These are phyloP conservation scores for Sodiomyces alkalinus DNA, from an alignment of 2,329 filamentous ascomycete species.

Conservation along the genomic window DNA sequence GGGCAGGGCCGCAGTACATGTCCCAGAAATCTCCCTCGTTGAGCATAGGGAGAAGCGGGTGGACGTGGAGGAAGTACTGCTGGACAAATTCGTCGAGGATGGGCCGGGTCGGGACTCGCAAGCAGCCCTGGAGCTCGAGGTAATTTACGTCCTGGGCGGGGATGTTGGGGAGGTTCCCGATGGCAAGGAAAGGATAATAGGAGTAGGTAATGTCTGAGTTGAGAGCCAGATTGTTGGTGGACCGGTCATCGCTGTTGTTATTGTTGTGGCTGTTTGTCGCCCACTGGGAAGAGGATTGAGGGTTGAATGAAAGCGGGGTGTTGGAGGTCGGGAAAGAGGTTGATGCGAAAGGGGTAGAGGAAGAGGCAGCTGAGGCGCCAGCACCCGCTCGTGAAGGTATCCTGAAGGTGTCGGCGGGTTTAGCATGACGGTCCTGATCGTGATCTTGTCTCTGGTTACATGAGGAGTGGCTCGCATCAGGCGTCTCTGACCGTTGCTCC, in stretches of 20 bases:
- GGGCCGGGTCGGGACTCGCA: conserved; percentile 24
- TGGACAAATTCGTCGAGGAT: conserved; percentile 31
- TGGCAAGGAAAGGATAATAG: conserved; percentile 25
- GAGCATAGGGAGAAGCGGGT: conserved; percentile 25
- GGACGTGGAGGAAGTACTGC: conserved; percentile 31
- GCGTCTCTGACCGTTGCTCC: no score
- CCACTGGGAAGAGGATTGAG: background rate
- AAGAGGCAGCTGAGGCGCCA: no score
- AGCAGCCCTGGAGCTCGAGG: conserved; percentile 28
- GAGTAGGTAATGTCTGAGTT: conserved; percentile 23
- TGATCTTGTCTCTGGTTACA: no score
- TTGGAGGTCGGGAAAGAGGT: background rate
- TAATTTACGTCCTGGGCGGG: conserved; percentile 30
- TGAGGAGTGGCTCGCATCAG: background rate
- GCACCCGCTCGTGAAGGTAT: no score
- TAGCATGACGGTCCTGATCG: background rate
- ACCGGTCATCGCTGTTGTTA: no score
- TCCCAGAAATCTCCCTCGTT: conserved; percentile 31
- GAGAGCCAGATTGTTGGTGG: conserved; percentile 9
- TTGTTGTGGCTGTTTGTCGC: background rate
- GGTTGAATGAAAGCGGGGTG: conserved; percentile 1
- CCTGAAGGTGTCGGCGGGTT: background rate
- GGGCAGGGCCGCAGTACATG: conserved; percentile 15
- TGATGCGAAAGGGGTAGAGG: background rate
- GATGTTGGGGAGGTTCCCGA: conserved; percentile 18